Conservation (phyloP, 2,329 filamentous ascomycete genomes). For the Ophiocordyceps camponoti-leonardi region DNA sequence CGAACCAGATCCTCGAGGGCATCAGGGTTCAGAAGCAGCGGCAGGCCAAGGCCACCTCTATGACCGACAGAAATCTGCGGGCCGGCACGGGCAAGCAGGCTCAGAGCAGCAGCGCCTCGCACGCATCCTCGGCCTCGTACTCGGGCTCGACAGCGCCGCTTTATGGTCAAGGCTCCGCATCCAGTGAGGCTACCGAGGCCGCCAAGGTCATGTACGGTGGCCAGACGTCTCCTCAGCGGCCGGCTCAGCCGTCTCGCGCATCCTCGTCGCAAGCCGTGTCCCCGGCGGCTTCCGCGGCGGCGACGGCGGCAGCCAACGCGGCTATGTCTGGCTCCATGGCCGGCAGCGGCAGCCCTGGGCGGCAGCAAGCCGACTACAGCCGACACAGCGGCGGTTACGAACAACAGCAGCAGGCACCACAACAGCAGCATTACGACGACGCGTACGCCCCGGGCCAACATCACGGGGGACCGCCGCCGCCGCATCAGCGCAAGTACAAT, state of each 20-base stretch:
- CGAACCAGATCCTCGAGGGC: constrained; percentile 81
- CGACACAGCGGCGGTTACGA: constrained; percentile 16
- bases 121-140: constrained; percentile 16
- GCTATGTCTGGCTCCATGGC: constrained; percentile 34
- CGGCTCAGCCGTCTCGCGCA: constrained; percentile 31
- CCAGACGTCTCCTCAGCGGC: constrained; percentile 34
- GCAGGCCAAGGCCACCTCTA: constrained; percentile 37
- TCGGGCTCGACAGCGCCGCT: constrained; percentile 10
- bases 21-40: constrained; percentile 62
- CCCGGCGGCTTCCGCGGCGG: constrained; percentile 27
- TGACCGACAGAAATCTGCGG: constrained; percentile 53
- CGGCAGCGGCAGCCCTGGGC: constrained; percentile 16
- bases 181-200: constrained; percentile 38
- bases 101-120: constrained; percentile 17
- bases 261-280: constrained; percentile 38
- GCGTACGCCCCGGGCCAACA: constrained; percentile 17
- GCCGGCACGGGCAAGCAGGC: constrained; percentile 28
- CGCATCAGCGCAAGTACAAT: constrained; percentile 49
- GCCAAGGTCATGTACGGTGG: constrained; percentile 44
- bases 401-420: constrained; percentile 14
- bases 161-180: constrained; percentile 2
- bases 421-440: constrained; percentile 15
- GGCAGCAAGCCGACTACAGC: constrained; percentile 16
- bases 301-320: constrained; percentile 36
- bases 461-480: constrained; percentile 5